Evolutionary conservation across 441 rosid species (phyloP).

Genomic region (Eutrema salsugineum): DNA sequence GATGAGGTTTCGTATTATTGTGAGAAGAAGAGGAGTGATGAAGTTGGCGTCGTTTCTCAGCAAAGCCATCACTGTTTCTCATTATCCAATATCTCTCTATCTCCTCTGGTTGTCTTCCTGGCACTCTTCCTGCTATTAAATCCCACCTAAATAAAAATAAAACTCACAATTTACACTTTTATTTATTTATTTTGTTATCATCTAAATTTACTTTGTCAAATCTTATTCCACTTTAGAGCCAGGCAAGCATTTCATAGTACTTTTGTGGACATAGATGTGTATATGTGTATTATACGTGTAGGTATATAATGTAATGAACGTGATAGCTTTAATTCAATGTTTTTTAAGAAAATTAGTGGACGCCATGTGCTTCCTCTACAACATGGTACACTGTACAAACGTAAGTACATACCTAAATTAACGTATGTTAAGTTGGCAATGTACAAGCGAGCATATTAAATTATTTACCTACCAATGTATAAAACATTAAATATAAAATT

Average conservation of each 20-base stretch:
- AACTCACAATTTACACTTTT: not conserved
- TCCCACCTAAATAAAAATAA: slow-evolving; percentile 53
- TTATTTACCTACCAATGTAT: not conserved
- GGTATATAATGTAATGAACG: not conserved
- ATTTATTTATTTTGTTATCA: not conserved
- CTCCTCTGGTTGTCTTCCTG: slow-evolving; percentile 68
- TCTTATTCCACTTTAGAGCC: not conserved
- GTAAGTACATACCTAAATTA: slow-evolving; percentile 4
- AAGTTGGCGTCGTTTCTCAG: slow-evolving; percentile 38
- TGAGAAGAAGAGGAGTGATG: slow-evolving; percentile 21
- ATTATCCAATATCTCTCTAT: slow-evolving; percentile 92
- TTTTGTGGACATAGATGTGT: not conserved
- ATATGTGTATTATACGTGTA: not conserved
- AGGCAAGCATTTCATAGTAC: slow-evolving; percentile 8
- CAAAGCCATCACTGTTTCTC: slow-evolving; percentile 49
- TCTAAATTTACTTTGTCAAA: not conserved
- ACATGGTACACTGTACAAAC: slow-evolving; percentile 13
- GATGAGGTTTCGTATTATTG: slow-evolving; percentile 18
- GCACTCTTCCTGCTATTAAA: slow-evolving; percentile 74
- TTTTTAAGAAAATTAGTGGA: slow-evolving; percentile 4
- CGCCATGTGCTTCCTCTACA: slow-evolving; percentile 18
- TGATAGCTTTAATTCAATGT: not conserved
- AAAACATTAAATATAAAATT: not conserved
- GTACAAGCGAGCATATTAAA: not conserved
- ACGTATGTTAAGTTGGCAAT: not conserved